Conservation (phyloP, 108 stramenopile species). For the Skeletonema marinoi region DNA sequence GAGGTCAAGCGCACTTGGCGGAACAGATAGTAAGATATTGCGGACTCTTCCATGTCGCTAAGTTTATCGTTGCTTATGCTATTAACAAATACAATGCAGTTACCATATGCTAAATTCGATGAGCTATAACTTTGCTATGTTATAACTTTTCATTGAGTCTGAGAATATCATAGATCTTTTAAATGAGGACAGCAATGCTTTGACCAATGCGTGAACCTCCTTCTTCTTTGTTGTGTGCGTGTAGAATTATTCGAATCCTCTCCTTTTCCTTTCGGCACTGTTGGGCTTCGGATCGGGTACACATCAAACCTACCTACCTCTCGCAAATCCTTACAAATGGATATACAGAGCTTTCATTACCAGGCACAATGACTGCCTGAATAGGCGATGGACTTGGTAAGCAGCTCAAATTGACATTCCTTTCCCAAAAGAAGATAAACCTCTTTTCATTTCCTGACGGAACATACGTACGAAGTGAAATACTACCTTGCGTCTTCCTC, state of each 20-base stretch:
- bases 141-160: not conserved
- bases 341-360: slow-evolving; percentile 66
- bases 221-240: slow-evolving; percentile 85
- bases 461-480: slow-evolving; percentile 44
- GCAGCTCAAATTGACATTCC: slow-evolving; percentile 19
- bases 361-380: slow-evolving; percentile 92
- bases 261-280: slow-evolving; percentile 94
- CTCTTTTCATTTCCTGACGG: slow-evolving; percentile 27
- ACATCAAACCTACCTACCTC: slow-evolving; percentile 69
- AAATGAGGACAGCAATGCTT: slow-evolving; percentile 26
- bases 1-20: not conserved
- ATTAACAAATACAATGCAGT: not conserved
- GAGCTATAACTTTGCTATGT: not conserved
- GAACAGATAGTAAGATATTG: not conserved
- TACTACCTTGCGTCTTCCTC: slow-evolving; percentile 47
- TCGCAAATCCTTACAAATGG: slow-evolving; percentile 62
- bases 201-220: slow-evolving; percentile 61
- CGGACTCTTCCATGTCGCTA: not conserved
- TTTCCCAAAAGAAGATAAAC: slow-evolving; percentile 25
- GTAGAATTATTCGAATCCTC: slow-evolving; percentile 89
- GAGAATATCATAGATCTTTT: slow-evolving; percentile 5
- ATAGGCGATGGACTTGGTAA: slow-evolving; percentile 89
- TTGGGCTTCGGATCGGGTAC: slow-evolving; percentile 92
- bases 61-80: not conserved
- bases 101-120: not conserved